Conservation (phyloP, 352 stramenopile genomes). For the Pythium sp. region DNA sequence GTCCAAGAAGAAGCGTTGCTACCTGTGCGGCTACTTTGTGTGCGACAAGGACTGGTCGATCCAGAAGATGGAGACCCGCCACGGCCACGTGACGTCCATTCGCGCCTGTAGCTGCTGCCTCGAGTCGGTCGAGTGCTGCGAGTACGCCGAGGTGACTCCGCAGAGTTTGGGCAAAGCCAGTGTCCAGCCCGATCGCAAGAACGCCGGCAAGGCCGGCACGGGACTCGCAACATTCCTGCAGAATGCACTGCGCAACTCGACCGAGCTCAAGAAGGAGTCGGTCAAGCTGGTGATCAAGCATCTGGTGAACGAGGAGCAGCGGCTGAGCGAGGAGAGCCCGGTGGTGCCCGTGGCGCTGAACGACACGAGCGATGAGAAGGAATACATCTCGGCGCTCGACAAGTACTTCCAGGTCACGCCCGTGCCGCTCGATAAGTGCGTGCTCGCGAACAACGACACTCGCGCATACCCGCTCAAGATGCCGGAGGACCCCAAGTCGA, state of each 20-base stretch:
- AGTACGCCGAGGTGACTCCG: constrained; percentile 45
- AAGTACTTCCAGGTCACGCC: constrained; percentile 24
- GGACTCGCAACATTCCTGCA: constrained; percentile 23
- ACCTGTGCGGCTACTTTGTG: constrained; percentile 36
- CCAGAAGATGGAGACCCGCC: constrained; percentile 26
- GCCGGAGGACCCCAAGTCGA: background rate
- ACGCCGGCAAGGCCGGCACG: constrained; percentile 1
- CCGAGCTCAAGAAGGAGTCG: constrained; percentile 16
- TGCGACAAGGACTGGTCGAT: constrained; percentile 38
- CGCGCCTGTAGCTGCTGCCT: constrained; percentile 50
- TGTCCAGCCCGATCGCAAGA: constrained; percentile 18
- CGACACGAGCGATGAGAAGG: constrained; percentile 19
- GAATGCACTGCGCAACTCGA: constrained; percentile 20
- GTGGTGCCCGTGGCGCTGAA: background rate
- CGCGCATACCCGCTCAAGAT: constrained; percentile 44
- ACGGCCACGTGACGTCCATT: constrained; percentile 33
- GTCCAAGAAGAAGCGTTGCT: constrained; percentile 34
- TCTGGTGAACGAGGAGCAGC: constrained; percentile 17
- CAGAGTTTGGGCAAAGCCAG: constrained; percentile 22
- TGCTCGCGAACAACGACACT: constrained; percentile 26
- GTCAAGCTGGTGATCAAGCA: constrained; percentile 33
- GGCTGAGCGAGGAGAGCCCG: background rate
- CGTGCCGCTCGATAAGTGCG: constrained; percentile 33
- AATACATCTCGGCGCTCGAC: constrained; percentile 28
- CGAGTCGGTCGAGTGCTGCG: constrained; percentile 45